These are phyloP conservation scores for Diaporthe citri DNA, from an alignment of 2,329 filamentous ascomycete species.

Conservation along the genomic window DNA sequence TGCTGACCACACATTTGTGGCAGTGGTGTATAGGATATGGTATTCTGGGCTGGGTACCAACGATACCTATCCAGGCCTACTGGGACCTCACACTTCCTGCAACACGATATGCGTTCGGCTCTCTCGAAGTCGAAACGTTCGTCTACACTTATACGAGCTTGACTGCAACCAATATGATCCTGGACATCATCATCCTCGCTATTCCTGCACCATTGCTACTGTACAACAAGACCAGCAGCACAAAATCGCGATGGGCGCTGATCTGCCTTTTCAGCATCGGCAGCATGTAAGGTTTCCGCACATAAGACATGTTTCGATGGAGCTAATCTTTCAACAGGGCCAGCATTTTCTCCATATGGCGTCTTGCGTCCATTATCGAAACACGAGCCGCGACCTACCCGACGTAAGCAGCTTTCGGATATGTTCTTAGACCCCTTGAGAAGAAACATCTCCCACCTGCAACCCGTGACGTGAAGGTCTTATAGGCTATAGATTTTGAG, in stretches of 20 bases:
- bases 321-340: slow-evolving; percentile 42
- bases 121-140: slow-evolving; percentile 44
- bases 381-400: slow-evolving; percentile 49
- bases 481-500: not conserved
- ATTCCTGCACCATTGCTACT: slow-evolving; percentile 49
- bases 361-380: slow-evolving; percentile 48
- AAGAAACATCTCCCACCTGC: not conserved
- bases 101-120: slow-evolving; percentile 49
- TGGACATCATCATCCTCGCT: slow-evolving; percentile 49
- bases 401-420: slow-evolving; percentile 37
- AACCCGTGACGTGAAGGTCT: not conserved
- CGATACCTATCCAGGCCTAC: slow-evolving; percentile 48
- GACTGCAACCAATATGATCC: slow-evolving; percentile 48
- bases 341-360: slow-evolving; percentile 49
- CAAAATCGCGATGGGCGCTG: slow-evolving; percentile 48
- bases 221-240: slow-evolving; percentile 43
- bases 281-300: slow-evolving; percentile 45
- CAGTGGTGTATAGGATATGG: slow-evolving; percentile 49
- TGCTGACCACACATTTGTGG: not conserved
- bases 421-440: not conserved
- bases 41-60: slow-evolving; percentile 50
- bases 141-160: slow-evolving; percentile 48
- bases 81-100: slow-evolving; percentile 44
- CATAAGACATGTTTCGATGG: not conserved
- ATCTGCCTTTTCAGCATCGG: slow-evolving; percentile 49